phyloP scores from a whole-genome alignment of 78 protist species.

The Salpingoeca rosetta region DNA sequence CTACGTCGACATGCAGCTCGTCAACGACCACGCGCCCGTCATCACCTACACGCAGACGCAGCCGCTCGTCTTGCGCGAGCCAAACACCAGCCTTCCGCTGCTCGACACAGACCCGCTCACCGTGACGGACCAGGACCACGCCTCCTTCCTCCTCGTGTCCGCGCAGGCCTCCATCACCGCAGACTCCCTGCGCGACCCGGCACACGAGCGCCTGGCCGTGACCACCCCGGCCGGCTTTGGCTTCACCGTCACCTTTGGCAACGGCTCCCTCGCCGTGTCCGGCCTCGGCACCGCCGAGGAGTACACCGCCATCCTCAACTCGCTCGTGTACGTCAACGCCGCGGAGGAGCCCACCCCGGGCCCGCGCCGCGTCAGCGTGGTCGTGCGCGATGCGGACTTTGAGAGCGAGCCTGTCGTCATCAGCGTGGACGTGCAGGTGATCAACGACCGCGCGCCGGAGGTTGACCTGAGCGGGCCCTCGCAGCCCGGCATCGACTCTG shows the following conservation, averaged over 20 bases:
- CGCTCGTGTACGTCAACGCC: not conserved
- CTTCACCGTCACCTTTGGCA: not conserved
- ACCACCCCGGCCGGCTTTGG: not conserved
- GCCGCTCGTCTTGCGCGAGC: not conserved
- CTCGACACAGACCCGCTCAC: not conserved
- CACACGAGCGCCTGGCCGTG: not conserved
- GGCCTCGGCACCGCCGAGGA: not conserved
- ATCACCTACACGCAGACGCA: not conserved
- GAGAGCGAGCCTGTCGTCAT: not conserved
- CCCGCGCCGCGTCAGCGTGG: not conserved
- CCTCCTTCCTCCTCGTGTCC: not conserved
- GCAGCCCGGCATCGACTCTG: not conserved
- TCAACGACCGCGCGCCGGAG: not conserved
- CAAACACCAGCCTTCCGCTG: not conserved
- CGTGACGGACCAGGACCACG: not conserved
- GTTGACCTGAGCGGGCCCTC: not conserved
- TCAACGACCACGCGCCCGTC: constrained; percentile 8
- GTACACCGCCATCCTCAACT: not conserved
- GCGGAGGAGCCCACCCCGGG: not conserved
- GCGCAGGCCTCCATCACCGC: not conserved
- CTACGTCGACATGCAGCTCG: not conserved
- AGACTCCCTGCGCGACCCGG: not conserved
- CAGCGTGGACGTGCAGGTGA: not conserved
- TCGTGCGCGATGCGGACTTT: not conserved
- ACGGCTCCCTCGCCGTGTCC: not conserved